Conservation (phyloP, 345 rosid species). For the Euphorbia tirucalli region DNA sequence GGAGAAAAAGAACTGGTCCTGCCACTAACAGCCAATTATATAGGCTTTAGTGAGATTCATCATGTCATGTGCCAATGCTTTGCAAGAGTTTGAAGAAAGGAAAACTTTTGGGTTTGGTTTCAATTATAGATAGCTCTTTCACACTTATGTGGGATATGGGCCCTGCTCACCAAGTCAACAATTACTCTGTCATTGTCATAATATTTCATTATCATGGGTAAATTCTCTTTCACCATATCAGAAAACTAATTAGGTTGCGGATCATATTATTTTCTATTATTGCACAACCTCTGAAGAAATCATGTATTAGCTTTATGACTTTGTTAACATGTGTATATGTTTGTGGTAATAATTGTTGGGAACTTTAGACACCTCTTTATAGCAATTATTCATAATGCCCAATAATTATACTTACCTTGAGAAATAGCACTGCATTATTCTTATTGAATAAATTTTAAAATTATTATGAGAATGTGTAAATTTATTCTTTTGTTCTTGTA, state of each 20-base stretch:
- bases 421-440: neutral
- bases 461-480: neutral
- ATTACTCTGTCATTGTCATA: neutral
- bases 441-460: neutral
- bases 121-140: neutral
- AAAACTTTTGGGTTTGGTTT: neutral
- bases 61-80: slow-evolving; percentile 22
- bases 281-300: neutral
- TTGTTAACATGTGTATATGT: neutral
- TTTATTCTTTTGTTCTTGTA: neutral
- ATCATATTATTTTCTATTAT: neutral
- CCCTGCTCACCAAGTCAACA: neutral
- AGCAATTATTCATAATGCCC: neutral
- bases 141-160: neutral
- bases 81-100: neutral
- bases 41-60: slow-evolving; percentile 10
- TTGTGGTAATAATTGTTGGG: neutral
- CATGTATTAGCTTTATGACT: neutral
- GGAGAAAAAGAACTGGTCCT: slow-evolving; percentile 11
- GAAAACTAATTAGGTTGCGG: neutral
- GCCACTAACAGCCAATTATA: slow-evolving; percentile 19
- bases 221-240: neutral
- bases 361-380: neutral
- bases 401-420: neutral
- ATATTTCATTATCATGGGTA: slow-evolving; percentile 1